phyloP scores from a whole-genome alignment of 2,329 filamentous ascomycete genomes.

The Pezizomycotina sp. region DNA sequence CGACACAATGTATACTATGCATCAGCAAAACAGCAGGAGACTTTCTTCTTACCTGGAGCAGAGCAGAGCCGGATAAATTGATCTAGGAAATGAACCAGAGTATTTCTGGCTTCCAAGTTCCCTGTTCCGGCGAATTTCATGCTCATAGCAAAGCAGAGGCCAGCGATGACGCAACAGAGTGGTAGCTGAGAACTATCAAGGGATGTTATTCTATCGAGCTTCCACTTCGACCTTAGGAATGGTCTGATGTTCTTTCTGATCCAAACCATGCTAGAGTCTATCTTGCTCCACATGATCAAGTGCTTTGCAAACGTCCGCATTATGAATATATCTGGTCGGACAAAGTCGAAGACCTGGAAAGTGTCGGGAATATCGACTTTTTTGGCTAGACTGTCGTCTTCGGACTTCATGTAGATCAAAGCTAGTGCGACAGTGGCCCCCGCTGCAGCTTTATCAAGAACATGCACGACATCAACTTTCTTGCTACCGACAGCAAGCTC shows the following conservation, averaged over 20 bases:
- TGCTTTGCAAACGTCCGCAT: conserved; percentile 78
- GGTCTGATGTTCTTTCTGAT: conserved; percentile 55
- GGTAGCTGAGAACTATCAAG: conserved; percentile 72
- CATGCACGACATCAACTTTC: conserved; percentile 78
- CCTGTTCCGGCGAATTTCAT: conserved; percentile 60
- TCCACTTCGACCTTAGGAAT: conserved; percentile 47
- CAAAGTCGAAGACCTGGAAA: conserved; percentile 80
- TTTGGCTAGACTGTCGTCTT: conserved; percentile 66
- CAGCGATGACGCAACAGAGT: conserved; percentile 81
- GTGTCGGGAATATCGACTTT: conserved; percentile 92
- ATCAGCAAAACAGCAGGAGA: neutral
- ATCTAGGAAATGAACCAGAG: conserved; percentile 71
- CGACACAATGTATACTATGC: neutral
- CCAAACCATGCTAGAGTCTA: conserved; percentile 59
- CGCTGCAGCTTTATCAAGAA: conserved; percentile 80
- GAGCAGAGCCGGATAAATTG: conserved; percentile 65
- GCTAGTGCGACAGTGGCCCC: conserved; percentile 83
- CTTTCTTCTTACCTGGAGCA: conserved; percentile 30
- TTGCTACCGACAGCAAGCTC: conserved; percentile 74
- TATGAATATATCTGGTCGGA: conserved; percentile 81
- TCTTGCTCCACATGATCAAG: conserved; percentile 79
- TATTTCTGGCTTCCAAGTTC: conserved; percentile 54
- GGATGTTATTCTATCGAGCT: conserved; percentile 41
- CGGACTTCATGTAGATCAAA: conserved; percentile 93
- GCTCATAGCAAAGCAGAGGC: conserved; percentile 66